Base-by-base conservation (phyloP, 257 asterid genomes). In the Ehretia macrophylla region DNA sequence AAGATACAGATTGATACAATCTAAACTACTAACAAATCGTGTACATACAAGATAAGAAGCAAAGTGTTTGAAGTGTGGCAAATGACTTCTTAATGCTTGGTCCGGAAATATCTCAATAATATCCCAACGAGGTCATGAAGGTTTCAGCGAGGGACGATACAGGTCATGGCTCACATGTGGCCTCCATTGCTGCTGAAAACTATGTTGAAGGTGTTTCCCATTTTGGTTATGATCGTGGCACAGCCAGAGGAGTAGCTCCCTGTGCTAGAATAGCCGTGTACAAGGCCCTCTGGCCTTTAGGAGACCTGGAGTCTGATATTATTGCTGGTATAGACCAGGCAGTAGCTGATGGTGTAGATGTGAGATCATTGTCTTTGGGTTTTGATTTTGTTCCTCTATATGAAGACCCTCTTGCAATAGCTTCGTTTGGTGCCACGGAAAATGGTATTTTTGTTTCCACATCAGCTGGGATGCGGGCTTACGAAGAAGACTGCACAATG, bases 361-460 rank as follows among this genome's bases (percentile, higher is more conserved):
- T 67, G 10, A 60, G 59, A 18, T 60, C 72, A n/a, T 23, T 67
- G 17, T 67, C 72, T 16, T 14, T 67, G 40, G 72, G 57, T 0
- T 9, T 39, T 48, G 17, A 8, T 4, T 4, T 5, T 14, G 14
- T 3, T 1, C 62, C 72, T 0, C 11, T 42, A 0, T 38, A 52
- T 14, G 42, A 67, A 51, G 67, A 67, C 1, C 57, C 57, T 14
- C 18, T 44, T 8, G 49, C 67, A 8, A 53, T 53, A 13, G 67
- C 61, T 27, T 59, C 72, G 8, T 67, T 60, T 60, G 50, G 62
- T 13, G 67, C 67, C 11, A 54, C 60, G 59, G 73, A 68, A 48
- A 68, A 54, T 17, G 73, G 73, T 1, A 4, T 61, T 8, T 9
- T 68, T 4, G 68, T 61, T n/a, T 68, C 73, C 6, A 21, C 56